phyloP scores from a whole-genome alignment of 495 filamentous ascomycete genomes.

The Xylaria castorea region DNA sequence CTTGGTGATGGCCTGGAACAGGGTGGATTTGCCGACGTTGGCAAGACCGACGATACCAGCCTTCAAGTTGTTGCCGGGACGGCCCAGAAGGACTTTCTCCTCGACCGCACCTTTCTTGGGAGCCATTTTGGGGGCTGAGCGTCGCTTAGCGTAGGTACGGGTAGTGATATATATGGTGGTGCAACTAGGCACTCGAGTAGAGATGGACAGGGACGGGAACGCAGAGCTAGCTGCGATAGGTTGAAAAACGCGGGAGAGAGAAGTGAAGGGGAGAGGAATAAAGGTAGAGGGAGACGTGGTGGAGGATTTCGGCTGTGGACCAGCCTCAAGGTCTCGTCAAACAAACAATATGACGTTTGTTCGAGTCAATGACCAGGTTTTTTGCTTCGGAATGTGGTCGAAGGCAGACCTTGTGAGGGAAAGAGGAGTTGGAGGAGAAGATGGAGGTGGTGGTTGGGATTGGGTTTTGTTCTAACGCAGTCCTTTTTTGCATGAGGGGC shows the following conservation, averaged over 20 bases:
- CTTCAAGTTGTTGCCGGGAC: slow-evolving; percentile 98
- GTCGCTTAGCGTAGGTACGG: slow-evolving; percentile 59
- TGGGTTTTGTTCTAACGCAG: slow-evolving; percentile 31
- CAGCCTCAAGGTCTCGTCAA: slow-evolving; percentile 38
- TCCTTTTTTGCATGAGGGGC: slow-evolving; percentile 30
- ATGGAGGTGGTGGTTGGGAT: slow-evolving; percentile 22
- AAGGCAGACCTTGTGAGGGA: slow-evolving; percentile 28
- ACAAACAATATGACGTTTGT: slow-evolving; percentile 34
- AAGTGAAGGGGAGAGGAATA: slow-evolving; percentile 60
- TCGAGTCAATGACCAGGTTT: slow-evolving; percentile 27
- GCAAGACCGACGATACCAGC: slow-evolving; percentile 99
- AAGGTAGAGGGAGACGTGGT: slow-evolving; percentile 55
- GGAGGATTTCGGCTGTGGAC: slow-evolving; percentile 43
- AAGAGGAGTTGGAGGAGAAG: slow-evolving; percentile 3
- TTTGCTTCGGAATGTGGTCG: slow-evolving; percentile 27
- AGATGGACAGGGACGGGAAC: slow-evolving; percentile 31
- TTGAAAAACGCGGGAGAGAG: slow-evolving; percentile 57
- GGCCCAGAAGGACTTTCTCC: slow-evolving; percentile 86
- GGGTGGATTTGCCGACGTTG: slow-evolving; percentile 99
- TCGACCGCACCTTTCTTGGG: slow-evolving; percentile 76
- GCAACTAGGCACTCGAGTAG: slow-evolving; percentile 51
- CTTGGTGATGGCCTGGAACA: slow-evolving; percentile 99
- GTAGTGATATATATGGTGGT: slow-evolving; percentile 51
- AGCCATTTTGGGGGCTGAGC: slow-evolving; percentile 63
- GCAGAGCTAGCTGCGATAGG: slow-evolving; percentile 70